phyloP scores from a whole-genome alignment of 2,329 filamentous ascomycete genomes.

The Fusarium drepaniforme region DNA sequence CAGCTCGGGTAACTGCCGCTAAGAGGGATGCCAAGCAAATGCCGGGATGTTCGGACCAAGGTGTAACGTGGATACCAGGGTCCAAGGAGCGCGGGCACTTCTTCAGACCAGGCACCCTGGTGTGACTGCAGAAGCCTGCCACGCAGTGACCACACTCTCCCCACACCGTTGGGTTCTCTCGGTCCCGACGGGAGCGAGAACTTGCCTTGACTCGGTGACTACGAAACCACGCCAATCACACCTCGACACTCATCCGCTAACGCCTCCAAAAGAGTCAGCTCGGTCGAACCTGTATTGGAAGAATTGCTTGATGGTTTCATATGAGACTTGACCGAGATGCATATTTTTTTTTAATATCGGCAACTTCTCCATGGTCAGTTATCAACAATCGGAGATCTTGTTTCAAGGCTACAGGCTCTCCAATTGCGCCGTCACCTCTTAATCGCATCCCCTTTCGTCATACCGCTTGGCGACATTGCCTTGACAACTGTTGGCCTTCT shows the following conservation, averaged over 20 bases:
- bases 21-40: constrained; percentile 28
- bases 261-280: constrained; percentile 14
- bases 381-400: background rate
- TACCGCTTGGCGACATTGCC: constrained; percentile 7
- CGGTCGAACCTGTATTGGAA: background rate
- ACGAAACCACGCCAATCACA: constrained; percentile 36
- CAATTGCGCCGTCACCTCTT: background rate
- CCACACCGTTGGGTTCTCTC: constrained; percentile 43
- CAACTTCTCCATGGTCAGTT: background rate
- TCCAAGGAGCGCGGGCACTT: constrained; percentile 12
- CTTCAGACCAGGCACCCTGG: constrained; percentile 7
- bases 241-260: constrained; percentile 5
- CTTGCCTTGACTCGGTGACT: constrained; percentile 38
- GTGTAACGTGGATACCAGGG: constrained; percentile 42
- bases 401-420: background rate
- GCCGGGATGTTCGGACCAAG: constrained; percentile 39
- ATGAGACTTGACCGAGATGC: background rate
- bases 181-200: constrained; percentile 45
- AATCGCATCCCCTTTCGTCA: background rate
- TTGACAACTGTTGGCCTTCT: constrained; percentile 17
- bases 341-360: background rate
- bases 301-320: background rate
- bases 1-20: constrained; percentile 35
- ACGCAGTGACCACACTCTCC: constrained; percentile 19
- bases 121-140: constrained; percentile 21